A percentile compares a stretch with the other conserved stretches of the same genome.
Evolutionary conservation across 2,329 filamentous ascomycete genomes (phyloP).

Genomic region (Pseudogymnoascus sp.): DNA sequence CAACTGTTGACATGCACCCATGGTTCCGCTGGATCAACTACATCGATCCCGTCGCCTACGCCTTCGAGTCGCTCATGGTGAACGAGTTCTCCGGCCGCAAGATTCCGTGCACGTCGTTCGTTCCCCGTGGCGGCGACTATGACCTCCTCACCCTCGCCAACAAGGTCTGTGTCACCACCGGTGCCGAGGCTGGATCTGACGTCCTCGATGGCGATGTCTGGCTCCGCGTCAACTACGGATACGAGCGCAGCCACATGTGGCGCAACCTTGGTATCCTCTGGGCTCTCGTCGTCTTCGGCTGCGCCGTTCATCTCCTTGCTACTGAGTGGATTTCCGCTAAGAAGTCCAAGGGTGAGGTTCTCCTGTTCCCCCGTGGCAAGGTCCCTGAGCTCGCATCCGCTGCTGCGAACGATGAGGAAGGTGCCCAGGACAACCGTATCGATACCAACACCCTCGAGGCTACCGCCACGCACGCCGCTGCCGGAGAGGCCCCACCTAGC

Average conservation of each 20-base stretch:
- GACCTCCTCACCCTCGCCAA: constrained; percentile 16
- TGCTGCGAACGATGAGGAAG: constrained; percentile 20
- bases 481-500: constrained; percentile 54
- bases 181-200: constrained; percentile 47
- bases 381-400: constrained; percentile 29
- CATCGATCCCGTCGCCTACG: constrained; percentile 55
- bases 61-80: constrained; percentile 73
- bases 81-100: constrained; percentile 61
- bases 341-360: constrained; percentile 70
- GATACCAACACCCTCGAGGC: constrained; percentile 16
- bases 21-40: constrained; percentile 85
- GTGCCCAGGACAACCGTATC: constrained; percentile 15
- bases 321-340: constrained; percentile 58
- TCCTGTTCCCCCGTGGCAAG: constrained; percentile 68
- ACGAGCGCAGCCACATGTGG: constrained; percentile 57
- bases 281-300: constrained; percentile 58
- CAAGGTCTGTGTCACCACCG: constrained; percentile 51
- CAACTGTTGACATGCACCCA: constrained; percentile 55
- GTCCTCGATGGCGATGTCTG: constrained; percentile 55
- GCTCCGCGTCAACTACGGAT: constrained; percentile 48
- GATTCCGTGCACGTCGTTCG: constrained; percentile 23
- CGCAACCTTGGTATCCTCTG: constrained; percentile 65
- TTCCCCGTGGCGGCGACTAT: constrained; percentile 24
- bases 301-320: constrained; percentile 54
- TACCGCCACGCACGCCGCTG: constrained; percentile 19